These are phyloP conservation scores for Aspergillus sp. DNA, from an alignment of 2,329 filamentous ascomycete genomes.

Conservation along the genomic window DNA sequence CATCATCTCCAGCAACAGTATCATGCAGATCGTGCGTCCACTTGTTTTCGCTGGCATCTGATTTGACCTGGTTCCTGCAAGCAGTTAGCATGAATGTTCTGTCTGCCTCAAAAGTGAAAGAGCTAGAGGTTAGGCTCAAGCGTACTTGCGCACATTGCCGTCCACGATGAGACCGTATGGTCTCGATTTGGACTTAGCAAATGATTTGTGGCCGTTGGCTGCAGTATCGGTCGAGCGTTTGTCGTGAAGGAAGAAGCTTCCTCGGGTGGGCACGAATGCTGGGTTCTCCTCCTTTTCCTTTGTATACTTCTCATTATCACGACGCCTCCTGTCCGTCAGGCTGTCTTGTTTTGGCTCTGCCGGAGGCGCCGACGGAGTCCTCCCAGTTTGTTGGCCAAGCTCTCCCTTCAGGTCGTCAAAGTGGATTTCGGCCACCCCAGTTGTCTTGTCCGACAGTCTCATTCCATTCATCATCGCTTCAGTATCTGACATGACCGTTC, in stretches of 20 bases:
- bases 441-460: conserved; percentile 46
- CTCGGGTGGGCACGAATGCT: conserved; percentile 89
- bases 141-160: conserved; percentile 48
- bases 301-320: conserved; percentile 88
- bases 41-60: conserved; percentile 65
- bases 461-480: conserved; percentile 64
- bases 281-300: conserved; percentile 86
- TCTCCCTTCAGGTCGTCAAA: conserved; percentile 50
- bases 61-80: conserved; percentile 43
- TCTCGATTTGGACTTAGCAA: conserved; percentile 55
- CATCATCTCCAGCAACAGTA: conserved; percentile 48
- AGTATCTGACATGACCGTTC: conserved; percentile 55
- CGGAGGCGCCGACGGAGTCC: conserved; percentile 44
- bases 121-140: neutral
- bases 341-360: conserved; percentile 53
- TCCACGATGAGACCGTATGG: conserved; percentile 53
- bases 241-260: conserved; percentile 97
- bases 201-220: conserved; percentile 72
- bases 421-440: conserved; percentile 48
- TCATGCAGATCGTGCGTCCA: conserved; percentile 98
- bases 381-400: conserved; percentile 28
- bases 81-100: conserved; percentile 26
- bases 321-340: conserved; percentile 69
- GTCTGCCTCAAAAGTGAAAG: neutral
- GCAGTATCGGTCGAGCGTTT: conserved; percentile 76